A percentile compares a stretch with the other conserved stretches of the same genome.
phyloP scores from a whole-genome alignment of 1,284 basidiomycete species.

The Rhodotorula sp. region DNA sequence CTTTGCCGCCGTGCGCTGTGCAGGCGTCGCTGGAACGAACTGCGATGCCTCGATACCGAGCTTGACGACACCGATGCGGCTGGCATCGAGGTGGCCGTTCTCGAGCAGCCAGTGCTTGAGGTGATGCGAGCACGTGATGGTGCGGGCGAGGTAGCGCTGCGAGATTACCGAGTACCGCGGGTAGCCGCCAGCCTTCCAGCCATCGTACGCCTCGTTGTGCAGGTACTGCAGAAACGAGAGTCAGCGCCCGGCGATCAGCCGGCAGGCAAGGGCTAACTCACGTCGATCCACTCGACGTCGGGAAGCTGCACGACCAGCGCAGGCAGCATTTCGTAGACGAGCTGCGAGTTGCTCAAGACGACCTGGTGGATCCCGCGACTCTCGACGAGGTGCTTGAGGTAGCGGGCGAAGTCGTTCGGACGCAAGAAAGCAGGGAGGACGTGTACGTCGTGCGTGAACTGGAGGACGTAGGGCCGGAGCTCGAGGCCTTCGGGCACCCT shows the following conservation, averaged over 20 bases:
- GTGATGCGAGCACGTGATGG: conserved; percentile 43
- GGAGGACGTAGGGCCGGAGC: conserved; percentile 36
- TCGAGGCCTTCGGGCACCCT: conserved; percentile 36
- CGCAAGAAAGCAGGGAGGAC: conserved; percentile 38
- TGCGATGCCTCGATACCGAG: conserved; percentile 40
- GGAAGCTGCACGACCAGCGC: conserved; percentile 40
- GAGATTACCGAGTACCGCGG: conserved; percentile 39
- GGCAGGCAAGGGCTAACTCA: neutral
- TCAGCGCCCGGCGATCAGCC: neutral
- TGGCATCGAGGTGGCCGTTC: conserved; percentile 29
- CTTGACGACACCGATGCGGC: conserved; percentile 43
- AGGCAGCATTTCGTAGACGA: conserved; percentile 41
- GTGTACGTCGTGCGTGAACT: conserved; percentile 43
- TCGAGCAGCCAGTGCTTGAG: conserved; percentile 36
- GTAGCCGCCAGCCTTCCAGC: conserved; percentile 42
- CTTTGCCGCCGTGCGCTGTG: conserved; percentile 21
- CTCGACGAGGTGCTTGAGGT: conserved; percentile 38
- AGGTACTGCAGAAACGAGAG: conserved; percentile 29
- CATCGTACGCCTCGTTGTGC: conserved; percentile 42
- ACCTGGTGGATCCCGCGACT: conserved; percentile 27
- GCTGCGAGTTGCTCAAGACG: conserved; percentile 38
- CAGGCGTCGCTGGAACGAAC: conserved; percentile 9
- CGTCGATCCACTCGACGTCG: conserved; percentile 39
- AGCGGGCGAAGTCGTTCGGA: conserved; percentile 35
- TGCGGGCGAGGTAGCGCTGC: conserved; percentile 42